Evolutionary conservation across 345 rosid genomes (phyloP), one percentile per base, ranked within the genome.

Genomic region (Pistacia integerrima): DNA sequence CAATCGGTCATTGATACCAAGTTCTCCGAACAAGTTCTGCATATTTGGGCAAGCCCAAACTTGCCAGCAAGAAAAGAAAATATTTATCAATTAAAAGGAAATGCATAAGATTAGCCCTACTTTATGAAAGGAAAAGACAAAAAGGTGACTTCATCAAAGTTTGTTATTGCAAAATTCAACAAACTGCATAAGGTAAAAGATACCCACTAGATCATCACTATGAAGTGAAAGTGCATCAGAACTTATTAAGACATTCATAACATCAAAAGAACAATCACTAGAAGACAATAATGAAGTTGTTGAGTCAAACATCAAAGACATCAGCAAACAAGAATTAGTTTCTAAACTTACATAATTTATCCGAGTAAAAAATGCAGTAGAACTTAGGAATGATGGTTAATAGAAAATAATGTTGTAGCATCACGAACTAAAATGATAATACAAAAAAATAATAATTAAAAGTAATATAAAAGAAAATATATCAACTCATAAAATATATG

Each of bases 11-110:
- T 88, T 82, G 64, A 95, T 93, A 67, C 94, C 97, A 76, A 95
- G 98, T 86, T 95, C 98, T 66, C 96, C 96, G 76, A 95, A 93
- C 77, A 95, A 81, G 84, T 90, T 93, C 84, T 95, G 98, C 57
- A 95, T 72, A 87, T 93, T 95, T 68, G 97, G 99, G 82, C 93
- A 95, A 14, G 99, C 98, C 74, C 98, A 94, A 60, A 95, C 98
- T 95, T 74, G 72, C 84, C 87, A 82, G 20, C 66, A 84, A 79
- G 20, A 75, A 76, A 74, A 66, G 20, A 78, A 67, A 14, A 41
- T 57, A 54, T 22, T 70, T 30, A 80, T 66, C 71, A 70, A 38
- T 51, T 60, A 65, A 2, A 70, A 51, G 3, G 22, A 63, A 73
- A 20, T 4, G 28, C 13, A 73, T 16, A 67, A 56, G 60, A 57